Evolutionary conservation across 2,329 filamentous ascomycete genomes (phyloP).

Genomic region (Penicillium corylophilum): DNA sequence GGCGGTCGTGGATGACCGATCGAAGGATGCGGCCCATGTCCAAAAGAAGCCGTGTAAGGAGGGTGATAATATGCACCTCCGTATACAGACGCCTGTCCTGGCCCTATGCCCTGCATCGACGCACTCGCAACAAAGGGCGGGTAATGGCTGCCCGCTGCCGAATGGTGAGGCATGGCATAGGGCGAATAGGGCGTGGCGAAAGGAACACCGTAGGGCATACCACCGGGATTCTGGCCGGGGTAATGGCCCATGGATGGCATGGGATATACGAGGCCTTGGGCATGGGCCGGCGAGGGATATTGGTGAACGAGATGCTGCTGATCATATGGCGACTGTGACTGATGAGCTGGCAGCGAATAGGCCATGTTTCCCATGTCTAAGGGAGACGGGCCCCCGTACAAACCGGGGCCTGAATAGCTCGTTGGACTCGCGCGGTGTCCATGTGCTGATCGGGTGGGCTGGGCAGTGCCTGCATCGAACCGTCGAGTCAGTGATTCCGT

Average conservation of each 20-base stretch:
- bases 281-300: slow-evolving; percentile 22
- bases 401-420: slow-evolving; percentile 16
- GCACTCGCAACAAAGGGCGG: slow-evolving; percentile 21
- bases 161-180: slow-evolving; percentile 30
- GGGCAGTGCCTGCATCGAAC: slow-evolving; percentile 6
- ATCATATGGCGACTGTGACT: slow-evolving; percentile 25
- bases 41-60: slow-evolving; percentile 23
- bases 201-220: slow-evolving; percentile 25
- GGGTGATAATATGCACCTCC: slow-evolving; percentile 27
- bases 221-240: slow-evolving; percentile 16
- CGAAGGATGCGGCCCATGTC: slow-evolving; percentile 13
- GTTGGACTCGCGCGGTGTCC: slow-evolving; percentile 17
- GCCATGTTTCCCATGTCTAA: slow-evolving; percentile 33
- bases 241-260: slow-evolving; percentile 29
- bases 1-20: slow-evolving; percentile 7
- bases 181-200: slow-evolving; percentile 28
- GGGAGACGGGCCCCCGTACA: slow-evolving; percentile 23
- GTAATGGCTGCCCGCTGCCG: slow-evolving; percentile 18
- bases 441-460: slow-evolving; percentile 18
- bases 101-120: slow-evolving; percentile 18
- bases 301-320: slow-evolving; percentile 29
- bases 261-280: slow-evolving; percentile 32
- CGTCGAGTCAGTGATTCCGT: slow-evolving; percentile 1
- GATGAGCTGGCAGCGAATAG: slow-evolving; percentile 29
- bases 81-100: slow-evolving; percentile 24